Base-by-base conservation (phyloP, 768 basidiomycete species). In the Tulasnella sp. region DNA sequence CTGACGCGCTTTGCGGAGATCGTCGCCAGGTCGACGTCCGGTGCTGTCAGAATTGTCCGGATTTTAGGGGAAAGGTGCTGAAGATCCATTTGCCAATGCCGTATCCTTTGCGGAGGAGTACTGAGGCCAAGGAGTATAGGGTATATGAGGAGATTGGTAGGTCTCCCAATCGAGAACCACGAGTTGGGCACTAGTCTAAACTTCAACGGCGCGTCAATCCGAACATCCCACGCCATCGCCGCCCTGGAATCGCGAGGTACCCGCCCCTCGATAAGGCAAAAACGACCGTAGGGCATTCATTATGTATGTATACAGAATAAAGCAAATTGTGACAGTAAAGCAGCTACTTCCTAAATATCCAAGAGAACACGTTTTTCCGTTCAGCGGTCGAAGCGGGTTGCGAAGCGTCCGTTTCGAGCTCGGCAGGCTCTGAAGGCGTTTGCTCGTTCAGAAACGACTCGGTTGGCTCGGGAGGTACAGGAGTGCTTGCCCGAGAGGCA, bases 1-100 rank as follows among this genome's bases (percentile, higher is more conserved):
- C 96, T 89, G 80, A 97, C 94, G 83, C 90, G 90, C 84, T 94
- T 97, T 67, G 94, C 95, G 81, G 90, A 92, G 83, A 95, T 93
- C 67, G 91, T 91, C 67, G 85, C 78, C 80, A 95, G 86, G 85
- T 95, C 91, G 68, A 88, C 91, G 68, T 89, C 90, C 3, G 93
- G 93, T 25, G 91, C 90, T 38, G 88, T 86, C 72, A 95, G 88
- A 82, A 95, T 93, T 77, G 85, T 84, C 79, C 85, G 86, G 81
- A 95, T 91, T 77, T 84, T 86, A 15, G 87, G 86, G 89, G 87
- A 36, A n/a, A 75, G 67, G 38, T 69, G 25, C n/a, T 69, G 58
- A 34, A 75, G 40, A 64, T 75, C 74, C 74, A 75, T 75, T n/a
- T 19, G 31, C 22, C 67, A 54, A 54, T 8, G 22, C 52, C 52